Percentiles rank a stretch among this genome's conserved stretches.
These are phyloP conservation scores for Castanospermum australe DNA, from an alignment of 306 rosid genomes.

Conservation along the genomic window DNA sequence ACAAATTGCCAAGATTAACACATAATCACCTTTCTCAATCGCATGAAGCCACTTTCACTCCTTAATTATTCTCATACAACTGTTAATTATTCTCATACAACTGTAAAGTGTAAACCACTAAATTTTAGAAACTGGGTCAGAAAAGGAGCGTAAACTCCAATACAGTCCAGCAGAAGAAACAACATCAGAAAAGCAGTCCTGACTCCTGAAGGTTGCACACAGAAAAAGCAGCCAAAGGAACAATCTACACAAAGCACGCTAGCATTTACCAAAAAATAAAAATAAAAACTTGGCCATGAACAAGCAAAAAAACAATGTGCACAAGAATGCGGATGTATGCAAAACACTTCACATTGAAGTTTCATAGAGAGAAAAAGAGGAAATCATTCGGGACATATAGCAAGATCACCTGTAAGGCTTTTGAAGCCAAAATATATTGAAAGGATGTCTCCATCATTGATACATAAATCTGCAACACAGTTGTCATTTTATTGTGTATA, in stretches of 20 bases:
- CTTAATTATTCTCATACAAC: constrained; percentile 4
- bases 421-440: not conserved
- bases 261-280: not conserved
- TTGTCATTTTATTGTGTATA: not conserved
- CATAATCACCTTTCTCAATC: not conserved
- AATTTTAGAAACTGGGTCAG: not conserved
- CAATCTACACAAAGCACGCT: not conserved
- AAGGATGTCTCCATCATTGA: not conserved
- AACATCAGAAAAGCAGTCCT: constrained; percentile 18
- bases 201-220: not conserved
- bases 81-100: not conserved
- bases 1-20: not conserved
- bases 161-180: not conserved
- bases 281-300: not conserved
- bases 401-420: constrained; percentile 4
- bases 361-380: not conserved
- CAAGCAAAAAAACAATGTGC: not conserved
- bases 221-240: constrained; percentile 9
- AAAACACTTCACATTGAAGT: not conserved
- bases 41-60: constrained; percentile 12
- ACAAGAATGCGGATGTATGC: constrained; percentile 2
- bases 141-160: not conserved
- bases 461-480: not conserved
- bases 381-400: not conserved
- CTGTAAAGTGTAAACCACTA: constrained; percentile 8